Conservation (phyloP, 305 asterid genomes). For the Solanum hybrid region DNA sequence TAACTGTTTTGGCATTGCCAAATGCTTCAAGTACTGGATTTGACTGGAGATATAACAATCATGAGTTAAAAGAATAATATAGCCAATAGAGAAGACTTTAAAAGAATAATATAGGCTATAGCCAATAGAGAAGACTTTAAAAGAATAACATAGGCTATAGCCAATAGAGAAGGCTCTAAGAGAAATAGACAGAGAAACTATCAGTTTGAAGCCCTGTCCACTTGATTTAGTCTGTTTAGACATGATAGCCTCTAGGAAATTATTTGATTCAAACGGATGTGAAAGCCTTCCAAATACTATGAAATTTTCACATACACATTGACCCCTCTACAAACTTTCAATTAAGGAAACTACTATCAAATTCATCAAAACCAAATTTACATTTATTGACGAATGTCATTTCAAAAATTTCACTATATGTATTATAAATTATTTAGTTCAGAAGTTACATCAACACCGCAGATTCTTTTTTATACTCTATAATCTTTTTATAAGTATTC, state of each 20-base stretch:
- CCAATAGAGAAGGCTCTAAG: constrained; percentile 1
- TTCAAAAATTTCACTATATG: not conserved
- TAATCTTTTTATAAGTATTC: not conserved
- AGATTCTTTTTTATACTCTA: not conserved
- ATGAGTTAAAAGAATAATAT: not conserved
- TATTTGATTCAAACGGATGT: not conserved
- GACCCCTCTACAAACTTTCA: not conserved
- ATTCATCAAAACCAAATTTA: not conserved
- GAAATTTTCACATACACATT: not conserved
- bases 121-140: not conserved
- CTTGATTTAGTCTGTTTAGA: not conserved
- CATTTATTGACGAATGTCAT: not conserved
- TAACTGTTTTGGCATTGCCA: constrained; percentile 92
- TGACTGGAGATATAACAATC: constrained; percentile 44
- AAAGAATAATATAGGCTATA: not conserved
- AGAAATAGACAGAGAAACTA: constrained; percentile 5
- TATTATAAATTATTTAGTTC: not conserved
- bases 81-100: not conserved
- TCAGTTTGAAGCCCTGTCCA: not conserved
- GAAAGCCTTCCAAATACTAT: not conserved
- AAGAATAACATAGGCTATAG: not conserved
- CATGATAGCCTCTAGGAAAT: not conserved
- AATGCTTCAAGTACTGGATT: constrained; percentile 95
- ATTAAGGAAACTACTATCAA: not conserved
- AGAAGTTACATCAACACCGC: not conserved